Evolutionary conservation across 163 green algal genomes (phyloP).

Genomic region (Scenedesmus sp.): DNA sequence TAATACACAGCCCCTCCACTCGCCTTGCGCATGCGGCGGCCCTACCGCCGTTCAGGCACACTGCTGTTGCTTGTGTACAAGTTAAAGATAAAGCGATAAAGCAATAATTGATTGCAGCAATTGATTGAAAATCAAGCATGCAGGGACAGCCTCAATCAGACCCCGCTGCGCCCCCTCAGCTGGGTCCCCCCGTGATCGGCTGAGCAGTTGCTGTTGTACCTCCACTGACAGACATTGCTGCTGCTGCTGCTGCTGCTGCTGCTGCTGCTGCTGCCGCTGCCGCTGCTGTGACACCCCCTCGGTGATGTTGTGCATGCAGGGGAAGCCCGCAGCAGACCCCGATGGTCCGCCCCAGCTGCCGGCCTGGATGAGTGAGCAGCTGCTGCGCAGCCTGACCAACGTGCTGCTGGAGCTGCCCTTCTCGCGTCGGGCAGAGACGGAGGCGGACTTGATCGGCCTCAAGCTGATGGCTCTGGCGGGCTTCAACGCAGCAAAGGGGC

Average conservation of each 20-base stretch:
- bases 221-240: constrained; percentile 38
- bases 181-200: too few species aligned
- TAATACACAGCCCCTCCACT: too few species aligned
- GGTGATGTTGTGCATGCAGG: not conserved
- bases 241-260: constrained; percentile 59
- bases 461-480: constrained; percentile 70
- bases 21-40: too few species aligned
- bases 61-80: too few species aligned
- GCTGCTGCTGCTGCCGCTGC: constrained; percentile 21
- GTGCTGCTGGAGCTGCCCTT: constrained; percentile 67
- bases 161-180: constrained; percentile 11
- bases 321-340: not conserved
- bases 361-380: constrained; percentile 51
- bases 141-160: not conserved
- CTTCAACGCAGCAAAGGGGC: constrained; percentile 48
- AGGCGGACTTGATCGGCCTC: constrained; percentile 68
- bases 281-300: not conserved
- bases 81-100: too few species aligned
- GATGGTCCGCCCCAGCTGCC: constrained; percentile 38
- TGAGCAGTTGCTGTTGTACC: constrained; percentile 30
- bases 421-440: constrained; percentile 59
- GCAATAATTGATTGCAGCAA: too few species aligned
- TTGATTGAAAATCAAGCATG: too few species aligned
- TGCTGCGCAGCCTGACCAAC: constrained; percentile 50
- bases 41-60: too few species aligned